Evolutionary conservation across 2,329 filamentous ascomycete genomes (phyloP).

Genomic region (Exophiala sp.): DNA sequence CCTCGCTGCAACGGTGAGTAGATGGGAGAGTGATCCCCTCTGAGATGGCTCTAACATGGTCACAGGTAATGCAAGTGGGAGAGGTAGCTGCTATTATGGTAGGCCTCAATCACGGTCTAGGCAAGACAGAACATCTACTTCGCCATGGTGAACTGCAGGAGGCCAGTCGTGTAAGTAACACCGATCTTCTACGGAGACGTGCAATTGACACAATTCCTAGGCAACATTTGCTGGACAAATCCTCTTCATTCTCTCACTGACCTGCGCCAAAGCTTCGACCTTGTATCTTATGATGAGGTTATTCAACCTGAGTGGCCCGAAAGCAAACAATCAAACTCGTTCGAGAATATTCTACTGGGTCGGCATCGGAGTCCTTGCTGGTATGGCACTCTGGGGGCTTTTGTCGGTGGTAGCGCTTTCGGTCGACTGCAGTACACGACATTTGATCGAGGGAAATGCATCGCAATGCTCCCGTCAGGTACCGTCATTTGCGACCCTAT

Average conservation of each 20-base stretch:
- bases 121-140: constrained; percentile 23
- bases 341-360: constrained; percentile 25
- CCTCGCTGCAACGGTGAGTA: constrained; percentile 15
- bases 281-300: constrained; percentile 32
- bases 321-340: constrained; percentile 12
- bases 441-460: constrained; percentile 10
- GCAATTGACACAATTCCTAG: neutral
- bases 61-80: constrained; percentile 26
- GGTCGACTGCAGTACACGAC: constrained; percentile 18
- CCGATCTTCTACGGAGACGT: too few relatives aligned
- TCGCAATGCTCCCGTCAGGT: constrained; percentile 20
- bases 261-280: constrained; percentile 31
- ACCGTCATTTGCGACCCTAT: neutral
- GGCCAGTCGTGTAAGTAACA: constrained; percentile 14
- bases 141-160: constrained; percentile 8
- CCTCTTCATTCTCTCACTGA: constrained; percentile 9
- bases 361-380: constrained; percentile 15
- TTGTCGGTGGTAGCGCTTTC: constrained; percentile 25
- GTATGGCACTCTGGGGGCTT: constrained; percentile 25
- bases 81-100: constrained; percentile 29
- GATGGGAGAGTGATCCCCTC: too few relatives aligned
- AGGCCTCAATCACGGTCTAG: constrained; percentile 28
- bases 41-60: neutral
- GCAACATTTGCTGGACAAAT: constrained; percentile 20
- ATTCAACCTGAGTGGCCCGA: constrained; percentile 23